Evolutionary conservation across 1,284 basidiomycete species (phyloP).

Genomic region (Microbotryomycetes sp.): DNA sequence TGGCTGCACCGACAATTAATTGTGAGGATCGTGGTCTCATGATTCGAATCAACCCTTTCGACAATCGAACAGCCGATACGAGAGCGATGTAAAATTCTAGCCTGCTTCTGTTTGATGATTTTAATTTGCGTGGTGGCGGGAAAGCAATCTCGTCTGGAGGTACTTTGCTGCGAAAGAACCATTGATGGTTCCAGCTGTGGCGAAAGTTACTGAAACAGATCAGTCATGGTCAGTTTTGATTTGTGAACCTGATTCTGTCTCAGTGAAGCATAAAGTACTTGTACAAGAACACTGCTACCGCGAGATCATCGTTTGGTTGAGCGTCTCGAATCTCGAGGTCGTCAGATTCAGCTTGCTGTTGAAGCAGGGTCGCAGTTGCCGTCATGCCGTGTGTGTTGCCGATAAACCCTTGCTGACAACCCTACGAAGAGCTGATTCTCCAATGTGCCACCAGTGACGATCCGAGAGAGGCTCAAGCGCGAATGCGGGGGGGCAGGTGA

Average conservation of each 20-base stretch:
- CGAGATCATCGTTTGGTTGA: not conserved
- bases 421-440: too few species aligned
- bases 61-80: not conserved
- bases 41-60: not conserved
- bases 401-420: too few species aligned
- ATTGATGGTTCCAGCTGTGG: constrained; percentile 2
- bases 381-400: not conserved
- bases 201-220: not conserved
- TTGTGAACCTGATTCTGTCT: not conserved
- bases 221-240: too few species aligned
- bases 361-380: not conserved
- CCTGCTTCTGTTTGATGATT: not conserved
- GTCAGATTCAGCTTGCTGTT: not conserved
- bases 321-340: not conserved
- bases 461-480: too few species aligned
- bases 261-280: not conserved
- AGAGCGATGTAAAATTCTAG: not conserved
- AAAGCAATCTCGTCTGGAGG: not conserved
- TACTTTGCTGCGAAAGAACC: not conserved
- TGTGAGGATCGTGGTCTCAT: not conserved
- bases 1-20: not conserved
- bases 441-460: too few species aligned
- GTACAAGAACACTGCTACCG: not conserved
- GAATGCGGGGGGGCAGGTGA: too few species aligned
- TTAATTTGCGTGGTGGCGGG: not conserved